Evolutionary conservation across 108 stramenopile genomes (phyloP).

Genomic region (Cyclostephanos tholiformis): DNA sequence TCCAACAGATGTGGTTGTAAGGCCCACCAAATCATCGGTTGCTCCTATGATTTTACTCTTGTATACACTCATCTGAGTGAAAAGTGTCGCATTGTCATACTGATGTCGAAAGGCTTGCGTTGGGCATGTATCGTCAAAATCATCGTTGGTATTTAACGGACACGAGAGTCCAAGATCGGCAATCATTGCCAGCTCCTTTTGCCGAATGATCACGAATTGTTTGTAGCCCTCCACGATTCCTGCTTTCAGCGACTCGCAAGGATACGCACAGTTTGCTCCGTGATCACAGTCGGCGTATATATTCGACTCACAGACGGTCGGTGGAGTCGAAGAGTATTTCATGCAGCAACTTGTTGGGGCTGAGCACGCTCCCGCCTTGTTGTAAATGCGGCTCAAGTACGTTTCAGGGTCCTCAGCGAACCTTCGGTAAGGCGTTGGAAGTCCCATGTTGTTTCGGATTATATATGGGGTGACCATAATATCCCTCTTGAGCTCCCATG

Average conservation of each 20-base stretch:
- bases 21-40: constrained; percentile 28
- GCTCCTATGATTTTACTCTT: constrained; percentile 38
- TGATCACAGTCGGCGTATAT: constrained; percentile 37
- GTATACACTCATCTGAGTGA: constrained; percentile 37
- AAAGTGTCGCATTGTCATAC: constrained; percentile 37
- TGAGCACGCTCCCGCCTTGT: constrained; percentile 46
- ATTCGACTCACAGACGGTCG: constrained; percentile 24
- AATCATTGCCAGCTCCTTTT: constrained; percentile 42
- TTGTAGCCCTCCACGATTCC: constrained; percentile 37
- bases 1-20: constrained; percentile 55
- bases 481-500: constrained; percentile 33
- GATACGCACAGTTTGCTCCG: constrained; percentile 44
- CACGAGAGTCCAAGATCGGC: constrained; percentile 50
- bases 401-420: constrained; percentile 16
- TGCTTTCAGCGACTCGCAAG: constrained; percentile 23
- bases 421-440: constrained; percentile 22
- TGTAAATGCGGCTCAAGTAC: constrained; percentile 47
- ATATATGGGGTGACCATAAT: constrained; percentile 28
- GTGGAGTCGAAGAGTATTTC: constrained; percentile 1
- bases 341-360: constrained; percentile 37
- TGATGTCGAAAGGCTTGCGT: constrained; percentile 32
- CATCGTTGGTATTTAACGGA: constrained; percentile 13
- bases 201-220: constrained; percentile 16
- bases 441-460: constrained; percentile 38
- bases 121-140: constrained; percentile 27